phyloP scores from a whole-genome alignment of 768 basidiomycete genomes.

The Exidia glandulosa region DNA sequence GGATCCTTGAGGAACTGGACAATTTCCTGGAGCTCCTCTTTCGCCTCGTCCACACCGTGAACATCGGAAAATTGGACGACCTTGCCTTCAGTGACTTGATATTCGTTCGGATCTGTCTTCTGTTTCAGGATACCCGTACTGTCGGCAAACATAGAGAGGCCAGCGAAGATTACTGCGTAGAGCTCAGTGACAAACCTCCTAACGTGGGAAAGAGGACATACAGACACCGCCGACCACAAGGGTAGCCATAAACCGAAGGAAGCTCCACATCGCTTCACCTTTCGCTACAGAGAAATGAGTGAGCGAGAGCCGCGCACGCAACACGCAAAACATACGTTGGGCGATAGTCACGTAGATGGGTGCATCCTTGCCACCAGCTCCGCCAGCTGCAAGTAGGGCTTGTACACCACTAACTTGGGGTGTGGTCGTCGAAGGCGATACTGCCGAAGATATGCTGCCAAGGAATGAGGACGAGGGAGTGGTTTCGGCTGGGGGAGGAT shows the following conservation, averaged over 20 bases:
- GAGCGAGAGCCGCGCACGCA: not conserved
- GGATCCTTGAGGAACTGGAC: constrained; percentile 95
- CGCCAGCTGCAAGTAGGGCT: not conserved
- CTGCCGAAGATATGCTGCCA: not conserved
- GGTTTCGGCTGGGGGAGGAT: not conserved
- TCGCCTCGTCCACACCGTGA: constrained; percentile 95
- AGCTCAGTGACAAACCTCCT: not conserved
- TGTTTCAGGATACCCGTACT: constrained; percentile 89
- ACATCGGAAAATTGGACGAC: constrained; percentile 89
- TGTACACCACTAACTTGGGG: too few species aligned
- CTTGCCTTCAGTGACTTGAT: constrained; percentile 71
- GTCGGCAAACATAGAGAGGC: constrained; percentile 83
- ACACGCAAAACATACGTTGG: not conserved
- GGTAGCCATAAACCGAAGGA: not conserved
- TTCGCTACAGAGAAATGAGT: not conserved
- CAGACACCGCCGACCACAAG: not conserved
- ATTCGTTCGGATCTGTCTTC: constrained; percentile 69
- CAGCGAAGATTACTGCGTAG: constrained; percentile 60
- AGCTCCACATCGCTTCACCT: not conserved
- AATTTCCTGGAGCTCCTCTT: constrained; percentile 90
- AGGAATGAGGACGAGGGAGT: not conserved
- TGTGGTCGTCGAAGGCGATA: not conserved
- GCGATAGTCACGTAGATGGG: not conserved
- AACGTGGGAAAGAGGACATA: not conserved
- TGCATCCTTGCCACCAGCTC: not conserved